Conservation (phyloP, 192 early-diverging fungal species). For the Coemansia pectinata region DNA sequence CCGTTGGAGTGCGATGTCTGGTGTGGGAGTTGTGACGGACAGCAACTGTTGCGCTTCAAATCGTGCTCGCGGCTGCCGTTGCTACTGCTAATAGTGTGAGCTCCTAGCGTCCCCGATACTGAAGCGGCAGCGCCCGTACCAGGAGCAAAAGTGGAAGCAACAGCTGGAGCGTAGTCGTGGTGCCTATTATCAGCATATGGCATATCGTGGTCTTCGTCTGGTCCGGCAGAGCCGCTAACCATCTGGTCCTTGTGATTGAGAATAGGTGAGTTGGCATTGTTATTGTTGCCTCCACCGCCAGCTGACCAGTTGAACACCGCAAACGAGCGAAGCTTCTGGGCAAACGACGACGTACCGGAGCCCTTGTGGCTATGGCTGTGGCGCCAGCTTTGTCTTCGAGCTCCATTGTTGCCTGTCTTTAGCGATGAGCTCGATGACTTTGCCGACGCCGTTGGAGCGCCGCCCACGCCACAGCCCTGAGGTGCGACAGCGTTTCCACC, state of each 20-base stretch:
- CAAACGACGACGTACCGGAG: constrained; percentile 24
- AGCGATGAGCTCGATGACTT: constrained; percentile 48
- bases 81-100: not conserved
- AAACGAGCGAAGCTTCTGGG: constrained; percentile 50
- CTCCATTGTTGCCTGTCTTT: constrained; percentile 9
- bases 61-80: constrained; percentile 5
- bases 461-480: not conserved
- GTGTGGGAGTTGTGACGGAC: constrained; percentile 11
- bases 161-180: not conserved
- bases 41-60: constrained; percentile 11
- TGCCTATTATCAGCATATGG: not conserved
- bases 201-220: constrained; percentile 3
- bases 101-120: not conserved
- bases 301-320: constrained; percentile 48
- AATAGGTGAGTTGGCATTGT: not conserved
- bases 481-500: not conserved
- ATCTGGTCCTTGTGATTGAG: not conserved
- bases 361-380: constrained; percentile 28
- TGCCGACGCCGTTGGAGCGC: constrained; percentile 16
- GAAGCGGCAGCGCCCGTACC: not conserved
- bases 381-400: constrained; percentile 43
- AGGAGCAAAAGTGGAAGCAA: not conserved
- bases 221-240: not conserved
- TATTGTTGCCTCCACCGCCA: constrained; percentile 7
- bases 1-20: constrained; percentile 7